Evolutionary conservation across 2,329 filamentous ascomycete species (phyloP), one percentile per base, ranked within the genome.

Genomic region (Sarocladium strictum): DNA sequence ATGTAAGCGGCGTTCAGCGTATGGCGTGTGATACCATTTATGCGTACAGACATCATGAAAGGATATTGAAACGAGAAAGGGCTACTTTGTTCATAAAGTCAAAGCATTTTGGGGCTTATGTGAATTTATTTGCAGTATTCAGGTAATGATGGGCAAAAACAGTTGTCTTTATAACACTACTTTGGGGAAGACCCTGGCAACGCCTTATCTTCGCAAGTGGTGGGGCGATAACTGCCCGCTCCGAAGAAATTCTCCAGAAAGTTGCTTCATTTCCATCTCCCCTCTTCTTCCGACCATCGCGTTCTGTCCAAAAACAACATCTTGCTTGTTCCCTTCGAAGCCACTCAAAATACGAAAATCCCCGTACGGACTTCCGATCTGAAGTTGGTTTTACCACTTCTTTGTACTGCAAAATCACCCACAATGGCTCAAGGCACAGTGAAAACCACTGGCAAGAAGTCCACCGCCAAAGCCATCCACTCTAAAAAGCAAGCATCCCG

Each of bases 401-500:
- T 10, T 38, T 38, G 9, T 33, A 15, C 32, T 33, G 32, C 32
- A 9, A 9, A 15, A 9, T 40, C 17, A 26, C 6, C 21, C 38
- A 56, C 33, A 29, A 83, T 84, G 80, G 78, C 75, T 2, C 80
- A 84, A 68, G 80, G 80, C 60, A 65, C 71, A 5, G 62, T 79
- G 49, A 83, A 82, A 61, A 76, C 75, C 56, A 66, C 72, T 32
- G 65, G 71, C 37, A 66, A 69, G 56, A 69, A 73, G 56, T 66
- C 73, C 19, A 62, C 71, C 37, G 62, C 71, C 58, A 74, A 72
- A 59, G 64, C 67, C 27, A 67, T 69, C 51, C 69, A 73, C 65
- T 72, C 71, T 5, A 73, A 74, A 63, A 66, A 65, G 63, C 69
- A 75, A 56, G 69, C 69, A 12, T 71, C 75, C 56, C 75, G 76